Base-by-base conservation (phyloP, 768 basidiomycete species). In the Leccinellum rugosiceps region DNA sequence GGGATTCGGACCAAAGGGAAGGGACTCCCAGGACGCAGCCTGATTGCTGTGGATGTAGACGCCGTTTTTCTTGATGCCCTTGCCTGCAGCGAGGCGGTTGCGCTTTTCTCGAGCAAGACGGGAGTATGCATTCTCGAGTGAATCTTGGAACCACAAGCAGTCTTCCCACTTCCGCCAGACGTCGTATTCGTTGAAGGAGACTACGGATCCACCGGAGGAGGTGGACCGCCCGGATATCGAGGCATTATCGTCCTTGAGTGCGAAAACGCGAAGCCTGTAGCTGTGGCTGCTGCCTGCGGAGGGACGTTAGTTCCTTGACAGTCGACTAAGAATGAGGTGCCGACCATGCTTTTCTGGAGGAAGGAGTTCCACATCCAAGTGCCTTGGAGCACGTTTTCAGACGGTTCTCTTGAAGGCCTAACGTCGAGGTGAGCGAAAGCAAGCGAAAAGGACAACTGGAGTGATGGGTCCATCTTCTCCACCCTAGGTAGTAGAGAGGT, bases 91-190 rank as follows among this genome's bases (percentile, higher is more conserved):
- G 11, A 92, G 81, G 31, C 88, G 84, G 25, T 75, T 76, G 14
- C 84, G 85, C 73, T 90, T 92, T 64, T 82, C 80, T 30, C 83
- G 78, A 14, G 90, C 85, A 61, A 83, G 76, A 25, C 78, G 76
- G 21, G 73, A 63, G 63, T 92, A 93, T 66, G 88, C 86, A 15
- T 66, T 59, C 70, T 91, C 90, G 10, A 93, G 74, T 2, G 74
- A 72, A 43, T 87, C 83, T 68, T 93, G 91, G 64, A 92, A 85
- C 75, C 77, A 82, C 10, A 93, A 75, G 57, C 88, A 91, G 63
- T 93, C 91, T 56, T 91, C 91, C 91, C 91, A 93, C 47, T 80
- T 76, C 26, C 91, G 78, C 83, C 88, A 90, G 38, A 93, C 77
- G 14, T 87, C 86, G 65, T 93, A 92, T 56, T 83, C 83, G 9